Evolutionary conservation across 805 yeast species (phyloP).

Genomic region (Debaryomyces maramus): DNA sequence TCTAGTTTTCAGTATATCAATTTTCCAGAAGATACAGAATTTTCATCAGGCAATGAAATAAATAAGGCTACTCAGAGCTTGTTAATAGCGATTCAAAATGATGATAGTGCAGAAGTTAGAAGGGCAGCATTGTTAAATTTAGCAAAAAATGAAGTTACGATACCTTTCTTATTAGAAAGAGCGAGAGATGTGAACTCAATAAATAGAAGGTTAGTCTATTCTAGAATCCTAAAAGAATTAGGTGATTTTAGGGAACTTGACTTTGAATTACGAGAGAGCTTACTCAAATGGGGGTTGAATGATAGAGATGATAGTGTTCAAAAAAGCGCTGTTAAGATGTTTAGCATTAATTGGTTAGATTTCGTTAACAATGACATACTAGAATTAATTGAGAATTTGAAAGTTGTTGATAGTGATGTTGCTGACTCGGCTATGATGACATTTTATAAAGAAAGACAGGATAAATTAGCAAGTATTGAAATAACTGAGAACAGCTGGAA

Average conservation of each 20-base stretch:
- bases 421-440: constrained; percentile 68
- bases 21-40: constrained; percentile 30
- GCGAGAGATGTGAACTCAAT: constrained; percentile 76
- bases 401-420: constrained; percentile 64
- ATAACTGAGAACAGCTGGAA: constrained; percentile 71
- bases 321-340: constrained; percentile 68
- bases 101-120: constrained; percentile 85
- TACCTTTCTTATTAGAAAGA: constrained; percentile 66
- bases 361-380: constrained; percentile 67
- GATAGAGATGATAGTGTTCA: constrained; percentile 80
- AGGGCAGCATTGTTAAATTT: constrained; percentile 78
- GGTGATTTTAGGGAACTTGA: constrained; percentile 58
- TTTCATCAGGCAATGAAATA: constrained; percentile 46
- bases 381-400: constrained; percentile 68
- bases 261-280: constrained; percentile 57
- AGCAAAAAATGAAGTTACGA: constrained; percentile 52
- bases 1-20: constrained; percentile 65
- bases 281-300: constrained; percentile 80
- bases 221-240: constrained; percentile 65
- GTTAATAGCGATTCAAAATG: constrained; percentile 64
- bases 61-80: constrained; percentile 12
- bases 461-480: constrained; percentile 56
- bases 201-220: constrained; percentile 71
- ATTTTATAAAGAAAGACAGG: constrained; percentile 62
- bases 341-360: constrained; percentile 71